These are phyloP conservation scores for Diaporthe sp. DNA, from an alignment of 2,329 filamentous ascomycete species.

Conservation along the genomic window DNA sequence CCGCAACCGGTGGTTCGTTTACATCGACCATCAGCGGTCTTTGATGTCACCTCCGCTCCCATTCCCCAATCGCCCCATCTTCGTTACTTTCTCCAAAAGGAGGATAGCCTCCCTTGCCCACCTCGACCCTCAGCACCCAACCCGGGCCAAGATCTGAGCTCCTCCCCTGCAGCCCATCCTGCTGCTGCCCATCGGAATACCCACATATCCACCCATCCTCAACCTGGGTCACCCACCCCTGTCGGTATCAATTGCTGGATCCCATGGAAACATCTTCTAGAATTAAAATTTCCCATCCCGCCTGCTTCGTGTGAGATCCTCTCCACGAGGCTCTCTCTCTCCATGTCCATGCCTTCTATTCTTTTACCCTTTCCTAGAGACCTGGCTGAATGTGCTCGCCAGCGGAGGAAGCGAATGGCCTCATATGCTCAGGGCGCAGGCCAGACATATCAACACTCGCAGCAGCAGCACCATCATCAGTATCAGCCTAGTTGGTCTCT, in stretches of 20 bases:
- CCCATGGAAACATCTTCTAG: slow-evolving; percentile 25
- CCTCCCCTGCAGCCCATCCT: slow-evolving; percentile 1
- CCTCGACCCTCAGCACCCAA: slow-evolving; percentile 8
- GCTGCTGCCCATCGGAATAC: slow-evolving; percentile 11
- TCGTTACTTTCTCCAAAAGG: slow-evolving; percentile 37
- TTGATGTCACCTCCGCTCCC: slow-evolving; percentile 4
- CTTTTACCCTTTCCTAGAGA: slow-evolving; percentile 19
- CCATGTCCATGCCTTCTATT: slow-evolving; percentile 32
- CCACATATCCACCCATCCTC: slow-evolving; percentile 23
- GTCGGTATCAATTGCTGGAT: slow-evolving; percentile 21
- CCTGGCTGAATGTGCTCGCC: slow-evolving; percentile 27
- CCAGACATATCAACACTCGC: slow-evolving; percentile 41
- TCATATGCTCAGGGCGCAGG: slow-evolving; percentile 42
- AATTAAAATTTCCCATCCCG: slow-evolving; percentile 24
- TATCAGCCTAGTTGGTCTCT: slow-evolving; percentile 47
- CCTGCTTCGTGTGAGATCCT: slow-evolving; percentile 29
- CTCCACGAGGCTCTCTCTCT: slow-evolving; percentile 17
- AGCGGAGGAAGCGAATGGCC: slow-evolving; percentile 44
- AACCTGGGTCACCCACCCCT: slow-evolving; percentile 18
- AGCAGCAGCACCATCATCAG: slow-evolving; percentile 5
- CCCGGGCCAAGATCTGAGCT: slow-evolving; percentile 22
- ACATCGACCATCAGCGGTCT: slow-evolving; percentile 16
- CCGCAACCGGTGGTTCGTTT: slow-evolving; percentile 15
- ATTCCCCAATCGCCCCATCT: slow-evolving; percentile 6
- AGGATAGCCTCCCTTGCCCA: slow-evolving; percentile 28